Percentiles rank a stretch among this genome's conserved stretches.
Evolutionary conservation across 768 basidiomycete species (phyloP).

Genomic region (Auriscalpium vulgare): DNA sequence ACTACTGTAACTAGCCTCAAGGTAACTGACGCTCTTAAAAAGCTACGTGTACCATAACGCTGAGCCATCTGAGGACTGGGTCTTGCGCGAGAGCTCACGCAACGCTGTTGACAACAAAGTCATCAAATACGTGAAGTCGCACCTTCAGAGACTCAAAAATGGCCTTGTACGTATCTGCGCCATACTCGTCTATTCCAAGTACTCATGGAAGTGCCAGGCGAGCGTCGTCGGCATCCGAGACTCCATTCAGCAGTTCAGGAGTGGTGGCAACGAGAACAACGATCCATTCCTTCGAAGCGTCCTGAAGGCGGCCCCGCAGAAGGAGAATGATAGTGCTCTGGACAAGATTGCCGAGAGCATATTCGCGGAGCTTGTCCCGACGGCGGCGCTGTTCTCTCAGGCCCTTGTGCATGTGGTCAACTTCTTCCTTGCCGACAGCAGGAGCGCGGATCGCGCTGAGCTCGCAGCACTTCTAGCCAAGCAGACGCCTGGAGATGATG

Average conservation of each 20-base stretch:
- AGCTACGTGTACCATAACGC: constrained; percentile 32
- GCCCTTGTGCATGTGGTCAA: constrained; percentile 49
- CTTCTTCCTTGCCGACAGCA: constrained; percentile 39
- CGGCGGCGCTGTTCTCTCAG: constrained; percentile 47
- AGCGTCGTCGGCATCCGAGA: constrained; percentile 13
- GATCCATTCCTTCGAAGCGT: constrained; percentile 15
- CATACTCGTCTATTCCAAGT: not conserved
- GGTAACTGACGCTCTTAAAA: not conserved
- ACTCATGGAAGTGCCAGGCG: not conserved
- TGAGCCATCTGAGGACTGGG: constrained; percentile 26
- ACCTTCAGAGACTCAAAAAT: constrained; percentile 1
- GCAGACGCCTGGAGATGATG: not conserved
- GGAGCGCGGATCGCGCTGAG: not conserved
- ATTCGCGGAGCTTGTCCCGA: constrained; percentile 48
- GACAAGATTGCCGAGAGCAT: constrained; percentile 38
- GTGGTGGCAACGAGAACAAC: constrained; percentile 16
- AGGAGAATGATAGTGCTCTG: constrained; percentile 15
- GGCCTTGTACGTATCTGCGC: constrained; percentile 3
- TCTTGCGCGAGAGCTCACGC: constrained; percentile 20
- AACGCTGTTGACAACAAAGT: constrained; percentile 20
- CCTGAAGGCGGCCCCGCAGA: constrained; percentile 3
- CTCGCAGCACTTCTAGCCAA: not conserved
- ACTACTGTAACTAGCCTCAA: not conserved
- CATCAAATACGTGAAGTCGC: constrained; percentile 16
- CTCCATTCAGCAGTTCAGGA: constrained; percentile 11